These are phyloP conservation scores for Xanthoconium stramineum DNA, from an alignment of 768 basidiomycete species.

Conservation along the genomic window DNA sequence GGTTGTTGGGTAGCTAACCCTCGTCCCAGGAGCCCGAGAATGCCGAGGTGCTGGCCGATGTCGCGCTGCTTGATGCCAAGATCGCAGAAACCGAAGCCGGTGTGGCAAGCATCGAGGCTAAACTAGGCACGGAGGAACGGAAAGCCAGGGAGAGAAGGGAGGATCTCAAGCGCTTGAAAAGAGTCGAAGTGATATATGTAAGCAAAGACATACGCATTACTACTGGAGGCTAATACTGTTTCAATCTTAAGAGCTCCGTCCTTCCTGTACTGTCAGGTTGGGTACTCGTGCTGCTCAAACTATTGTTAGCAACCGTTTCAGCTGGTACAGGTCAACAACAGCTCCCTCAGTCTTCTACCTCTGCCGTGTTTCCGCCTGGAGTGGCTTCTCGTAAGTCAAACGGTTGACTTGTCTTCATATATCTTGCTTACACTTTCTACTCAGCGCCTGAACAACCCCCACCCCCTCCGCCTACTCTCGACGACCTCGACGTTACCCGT, in stretches of 20 bases:
- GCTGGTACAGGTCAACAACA: slow-evolving; percentile 59
- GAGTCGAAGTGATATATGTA: slow-evolving; percentile 94
- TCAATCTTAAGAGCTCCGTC: slow-evolving; percentile 60
- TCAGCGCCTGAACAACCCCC: slow-evolving; percentile 62
- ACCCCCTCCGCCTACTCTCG: slow-evolving; percentile 68
- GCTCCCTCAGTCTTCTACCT: slow-evolving; percentile 62
- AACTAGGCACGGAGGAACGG: slow-evolving; percentile 50
- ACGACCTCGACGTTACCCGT: slow-evolving; percentile 89
- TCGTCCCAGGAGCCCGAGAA: slow-evolving; percentile 51
- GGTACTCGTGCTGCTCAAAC: slow-evolving; percentile 90
- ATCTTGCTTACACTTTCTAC: slow-evolving; percentile 5
- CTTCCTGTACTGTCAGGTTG: slow-evolving; percentile 84
- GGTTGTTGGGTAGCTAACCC: neutral
- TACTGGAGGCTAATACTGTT: neutral
- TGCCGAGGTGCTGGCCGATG: slow-evolving; percentile 66
- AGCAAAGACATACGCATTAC: slow-evolving; percentile 24
- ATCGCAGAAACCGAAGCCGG: slow-evolving; percentile 67
- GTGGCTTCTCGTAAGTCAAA: slow-evolving; percentile 56
- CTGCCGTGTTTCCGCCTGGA: slow-evolving; percentile 69
- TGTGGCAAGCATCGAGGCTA: slow-evolving; percentile 46
- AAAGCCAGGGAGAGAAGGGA: slow-evolving; percentile 67
- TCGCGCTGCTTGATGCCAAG: slow-evolving; percentile 68
- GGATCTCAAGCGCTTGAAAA: slow-evolving; percentile 81
- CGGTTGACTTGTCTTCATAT: neutral
- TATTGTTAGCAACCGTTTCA: slow-evolving; percentile 89